Base-by-base conservation (phyloP, 352 stramenopile genomes). In the Phytophthora sp. region DNA sequence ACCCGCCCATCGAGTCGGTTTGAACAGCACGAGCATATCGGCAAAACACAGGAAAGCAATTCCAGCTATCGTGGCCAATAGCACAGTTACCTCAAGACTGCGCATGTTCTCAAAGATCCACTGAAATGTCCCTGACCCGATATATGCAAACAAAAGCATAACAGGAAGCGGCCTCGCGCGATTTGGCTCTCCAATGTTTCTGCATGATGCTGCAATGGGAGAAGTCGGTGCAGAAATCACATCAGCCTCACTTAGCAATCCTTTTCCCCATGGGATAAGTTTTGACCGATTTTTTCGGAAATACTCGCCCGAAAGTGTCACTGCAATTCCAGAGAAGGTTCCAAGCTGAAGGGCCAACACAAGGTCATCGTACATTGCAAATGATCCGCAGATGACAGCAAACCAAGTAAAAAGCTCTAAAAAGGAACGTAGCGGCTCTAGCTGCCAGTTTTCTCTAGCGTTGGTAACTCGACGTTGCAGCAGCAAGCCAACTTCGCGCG, bases 51-150 rank as follows among this genome's bases (percentile, higher is more conserved):
- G 51, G 45, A 95, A 95, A n/a, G 71, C 77, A 24, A 95, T 92
- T 13, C 87, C 87, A 43, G 87, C 87, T 15, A 94, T 75, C 0
- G 87, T 89, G 1, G 84, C 87, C 9, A 95, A 62, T 8, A 89
- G 46, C 12, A 94, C 78, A 4, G 84, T 94, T 21, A 95, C 83
- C 64, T 95, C 87, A 13, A 95, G 66, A 34, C 84, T 89, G 34
- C 87, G 84, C 42, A 93, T 88, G 53, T 95, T 92, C 50, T 95
- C 87, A 45, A 91, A 95, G 26, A 95, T 95, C 87, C 87, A 95
- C 50, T 93, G 84, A 53, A 95, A 95, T 8, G 87, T 95, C 27
- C 87, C 84, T 13, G 87, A 92, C 2, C 87, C 87, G 18, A 95
- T 84, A 55, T 95, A 95, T 17, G 84, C 84, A 58, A 95, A 94